Evolutionary conservation across 495 filamentous ascomycete genomes (phyloP), one percentile per base, ranked within the genome.

Genomic region (Recurvomyces mirabilis): DNA sequence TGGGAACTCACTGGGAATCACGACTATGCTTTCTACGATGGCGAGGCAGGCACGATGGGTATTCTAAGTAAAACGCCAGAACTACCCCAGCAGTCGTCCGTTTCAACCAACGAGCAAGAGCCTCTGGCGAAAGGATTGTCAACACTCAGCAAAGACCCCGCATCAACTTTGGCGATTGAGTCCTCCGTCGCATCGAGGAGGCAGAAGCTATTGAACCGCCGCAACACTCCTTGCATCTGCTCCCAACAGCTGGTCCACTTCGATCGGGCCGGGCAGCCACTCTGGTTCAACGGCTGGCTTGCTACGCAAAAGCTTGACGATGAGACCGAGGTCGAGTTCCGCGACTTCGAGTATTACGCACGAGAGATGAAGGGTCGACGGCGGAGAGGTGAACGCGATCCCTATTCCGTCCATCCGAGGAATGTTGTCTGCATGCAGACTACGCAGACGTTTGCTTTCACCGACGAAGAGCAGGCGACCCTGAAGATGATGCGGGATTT

Each of bases 221-320:
- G n/a, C n/a, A n/a, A n/a, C n/a, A n/a, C n/a, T n/a, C n/a, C n/a
- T 30, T 43, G 33, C 11, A 22, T 43, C 30, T 43, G 41, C 41
- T 28, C 41, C 13, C 41, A 31, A 26, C 41, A 43, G 19, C 30
- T 43, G 26, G 33, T 43, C 20, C 41, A 43, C 29, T 22, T 43
- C n/a, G 41, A 19, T 19, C 42, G 10, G 7, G 26, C 42, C 30
- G 30, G 41, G n/a, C 14, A 21, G 40, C 41, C 41, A 9, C 41
- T 43, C 13, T 43, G 41, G 41, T 40, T 43, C 33, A 43, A 43
- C 4, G 41, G 41, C 14, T 37, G 41, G 23, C 11, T 43, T n/a
- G 1, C 24, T 13, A 43, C 11, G 33, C 14, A 43, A 31, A 43
- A 43, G 20, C 40, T 43, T 26, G 29, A 10, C n/a, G 17, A 14